Conservation (phyloP, 495 filamentous ascomycete genomes). For the Xylaria curta region DNA sequence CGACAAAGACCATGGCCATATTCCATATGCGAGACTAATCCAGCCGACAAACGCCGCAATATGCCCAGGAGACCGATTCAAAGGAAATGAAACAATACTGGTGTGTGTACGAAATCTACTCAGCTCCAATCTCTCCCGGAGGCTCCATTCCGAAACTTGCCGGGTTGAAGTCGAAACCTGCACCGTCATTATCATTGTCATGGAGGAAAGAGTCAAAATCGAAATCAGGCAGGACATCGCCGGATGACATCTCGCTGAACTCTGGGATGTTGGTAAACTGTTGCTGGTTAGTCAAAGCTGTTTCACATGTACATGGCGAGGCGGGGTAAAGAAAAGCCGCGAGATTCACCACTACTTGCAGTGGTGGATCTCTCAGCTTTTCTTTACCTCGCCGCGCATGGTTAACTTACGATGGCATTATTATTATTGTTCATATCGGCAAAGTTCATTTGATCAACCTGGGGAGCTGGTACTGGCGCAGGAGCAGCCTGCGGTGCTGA, state of each 20-base stretch:
- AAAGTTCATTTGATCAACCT: slow-evolving; percentile 49
- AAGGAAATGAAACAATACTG: slow-evolving; percentile 25
- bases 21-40: slow-evolving; percentile 43
- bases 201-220: slow-evolving; percentile 96
- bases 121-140: slow-evolving; percentile 54
- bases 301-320: background rate
- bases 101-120: slow-evolving; percentile 44
- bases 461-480: slow-evolving; percentile 55
- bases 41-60: slow-evolving; percentile 42
- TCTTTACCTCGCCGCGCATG: too few relatives aligned
- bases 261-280: slow-evolving; percentile 54
- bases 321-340: too few relatives aligned
- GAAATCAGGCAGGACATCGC: slow-evolving; percentile 80
- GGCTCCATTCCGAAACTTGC: slow-evolving; percentile 52
- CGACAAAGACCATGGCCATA: slow-evolving; percentile 38
- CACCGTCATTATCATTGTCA: slow-evolving; percentile 48
- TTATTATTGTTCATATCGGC: slow-evolving; percentile 43
- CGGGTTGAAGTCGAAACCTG: slow-evolving; percentile 53
- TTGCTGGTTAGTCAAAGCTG: slow-evolving; percentile 1
- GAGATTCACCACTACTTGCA: too few relatives aligned
- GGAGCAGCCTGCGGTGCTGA: slow-evolving; percentile 51
- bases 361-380: too few relatives aligned
- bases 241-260: slow-evolving; percentile 68
- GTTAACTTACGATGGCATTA: slow-evolving; percentile 44
- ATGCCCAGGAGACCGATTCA: slow-evolving; percentile 34